phyloP scores from a whole-genome alignment of 1,284 basidiomycete genomes.

The Ustilago vetiveriae region DNA sequence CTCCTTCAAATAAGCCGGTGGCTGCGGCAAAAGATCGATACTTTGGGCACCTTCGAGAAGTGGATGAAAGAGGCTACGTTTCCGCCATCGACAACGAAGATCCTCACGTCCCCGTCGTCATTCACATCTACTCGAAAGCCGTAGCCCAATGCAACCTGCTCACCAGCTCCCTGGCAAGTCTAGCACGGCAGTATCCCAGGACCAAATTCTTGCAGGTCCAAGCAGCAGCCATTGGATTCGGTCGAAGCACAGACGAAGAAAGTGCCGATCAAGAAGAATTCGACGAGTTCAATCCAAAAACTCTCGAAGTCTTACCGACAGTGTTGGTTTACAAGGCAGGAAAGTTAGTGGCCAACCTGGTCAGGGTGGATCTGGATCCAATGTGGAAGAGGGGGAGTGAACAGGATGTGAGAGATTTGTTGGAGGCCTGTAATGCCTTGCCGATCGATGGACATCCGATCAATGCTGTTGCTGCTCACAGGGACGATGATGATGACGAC shows the following conservation, averaged over 20 bases:
- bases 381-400: constrained; percentile 46
- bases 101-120: constrained; percentile 40
- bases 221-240: constrained; percentile 57
- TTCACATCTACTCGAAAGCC: constrained; percentile 59
- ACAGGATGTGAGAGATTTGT: constrained; percentile 42
- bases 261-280: constrained; percentile 50
- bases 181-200: constrained; percentile 50
- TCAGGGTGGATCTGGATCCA: constrained; percentile 54
- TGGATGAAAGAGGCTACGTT: constrained; percentile 55
- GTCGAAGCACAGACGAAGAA: constrained; percentile 42
- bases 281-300: constrained; percentile 39
- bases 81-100: constrained; percentile 54
- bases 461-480: background rate
- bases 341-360: constrained; percentile 53
- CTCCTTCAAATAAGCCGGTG: background rate
- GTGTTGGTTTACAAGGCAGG: constrained; percentile 56
- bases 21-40: constrained; percentile 17
- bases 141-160: constrained; percentile 51
- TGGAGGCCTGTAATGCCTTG: constrained; percentile 23
- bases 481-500: constrained; percentile 7
- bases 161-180: constrained; percentile 39
- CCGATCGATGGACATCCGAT: background rate
- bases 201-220: constrained; percentile 60
- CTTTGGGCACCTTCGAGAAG: constrained; percentile 59
- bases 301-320: constrained; percentile 54